These are phyloP conservation scores for Pharnaceum exiguum DNA, from an alignment of 148 eudicot species.

Conservation along the genomic window DNA sequence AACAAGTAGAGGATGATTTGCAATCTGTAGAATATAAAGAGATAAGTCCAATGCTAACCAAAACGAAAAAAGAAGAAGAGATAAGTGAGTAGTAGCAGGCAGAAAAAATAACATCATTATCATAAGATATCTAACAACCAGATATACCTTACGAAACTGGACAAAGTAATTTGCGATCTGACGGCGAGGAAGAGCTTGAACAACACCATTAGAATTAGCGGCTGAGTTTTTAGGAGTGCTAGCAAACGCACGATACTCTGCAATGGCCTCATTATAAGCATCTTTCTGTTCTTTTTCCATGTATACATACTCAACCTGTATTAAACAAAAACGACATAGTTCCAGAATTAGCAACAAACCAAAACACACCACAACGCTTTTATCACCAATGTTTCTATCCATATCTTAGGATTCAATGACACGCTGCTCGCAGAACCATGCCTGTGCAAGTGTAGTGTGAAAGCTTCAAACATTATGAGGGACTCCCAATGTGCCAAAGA, in stretches of 20 bases:
- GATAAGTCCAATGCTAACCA: not conserved
- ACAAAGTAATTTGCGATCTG: constrained; percentile 93
- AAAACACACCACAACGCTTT: too few species aligned
- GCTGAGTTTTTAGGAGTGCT: constrained; percentile 48
- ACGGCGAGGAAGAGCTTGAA: constrained; percentile 62
- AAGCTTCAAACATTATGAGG: too few species aligned
- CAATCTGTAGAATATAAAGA: constrained; percentile 52
- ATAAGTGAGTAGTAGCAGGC: not conserved
- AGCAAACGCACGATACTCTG: constrained; percentile 67
- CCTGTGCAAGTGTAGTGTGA: too few species aligned
- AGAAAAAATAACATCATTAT: not conserved
- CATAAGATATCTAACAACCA: constrained; percentile 3
- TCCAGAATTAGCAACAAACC: not conserved
- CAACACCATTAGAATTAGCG: constrained; percentile 24
- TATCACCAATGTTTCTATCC: too few species aligned
- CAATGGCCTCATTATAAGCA: constrained; percentile 85
- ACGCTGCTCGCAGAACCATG: too few species aligned
- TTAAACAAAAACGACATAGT: not conserved
- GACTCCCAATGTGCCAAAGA: too few species aligned
- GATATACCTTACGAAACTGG: constrained; percentile 87
- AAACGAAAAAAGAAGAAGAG: not conserved
- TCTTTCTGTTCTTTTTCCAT: constrained; percentile 71
- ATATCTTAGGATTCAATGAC: not conserved
- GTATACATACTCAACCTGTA: constrained; percentile 72
- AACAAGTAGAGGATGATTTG: constrained; percentile 91